Evolutionary conservation across 805 yeast genomes (phyloP).

Genomic region (Debaryomyces maramus): DNA sequence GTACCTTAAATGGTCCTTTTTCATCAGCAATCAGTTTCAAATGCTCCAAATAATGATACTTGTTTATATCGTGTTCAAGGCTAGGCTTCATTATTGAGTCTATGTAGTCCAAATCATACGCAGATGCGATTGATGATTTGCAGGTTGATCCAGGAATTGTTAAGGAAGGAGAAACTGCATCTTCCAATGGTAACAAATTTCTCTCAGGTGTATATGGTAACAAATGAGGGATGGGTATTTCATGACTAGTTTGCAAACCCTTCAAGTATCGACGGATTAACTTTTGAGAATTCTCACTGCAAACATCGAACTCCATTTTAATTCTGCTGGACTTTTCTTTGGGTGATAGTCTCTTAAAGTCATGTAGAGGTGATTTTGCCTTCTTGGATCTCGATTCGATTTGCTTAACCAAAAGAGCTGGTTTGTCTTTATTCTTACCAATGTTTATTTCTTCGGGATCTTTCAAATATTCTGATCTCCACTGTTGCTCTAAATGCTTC

Average conservation of each 20-base stretch:
- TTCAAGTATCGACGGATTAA: conserved; percentile 31
- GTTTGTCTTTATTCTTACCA: conserved; percentile 7
- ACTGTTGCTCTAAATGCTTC: conserved; percentile 13
- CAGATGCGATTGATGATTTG: conserved; percentile 17
- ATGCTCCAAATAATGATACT: conserved; percentile 21
- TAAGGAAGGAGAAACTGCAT: conserved; percentile 9
- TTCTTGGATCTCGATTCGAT: conserved; percentile 3
- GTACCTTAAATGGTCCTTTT: conserved; percentile 39
- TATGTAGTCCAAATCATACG: conserved; percentile 34
- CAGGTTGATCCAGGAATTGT: conserved; percentile 26
- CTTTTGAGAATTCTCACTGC: conserved; percentile 8
- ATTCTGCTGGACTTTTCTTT: conserved; percentile 1
- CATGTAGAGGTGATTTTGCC: conserved; percentile 11
- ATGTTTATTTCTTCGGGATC: conserved; percentile 1
- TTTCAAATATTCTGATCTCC: conserved; percentile 17
- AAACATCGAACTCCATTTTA: conserved; percentile 2
- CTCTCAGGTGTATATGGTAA: conserved; percentile 27
- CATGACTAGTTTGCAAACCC: conserved; percentile 22
- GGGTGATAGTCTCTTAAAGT: not conserved
- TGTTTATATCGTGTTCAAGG: conserved; percentile 34
- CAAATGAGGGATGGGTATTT: conserved; percentile 32
- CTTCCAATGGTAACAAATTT: conserved; percentile 8
- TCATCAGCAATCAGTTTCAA: conserved; percentile 22
- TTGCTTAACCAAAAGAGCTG: conserved; percentile 8
- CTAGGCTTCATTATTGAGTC: conserved; percentile 33